A percentile compares a stretch with the other conserved stretches of the same genome.
Conservation (phyloP, 495 filamentous ascomycete species). For the Hyphodiscus hymeniophilus region DNA sequence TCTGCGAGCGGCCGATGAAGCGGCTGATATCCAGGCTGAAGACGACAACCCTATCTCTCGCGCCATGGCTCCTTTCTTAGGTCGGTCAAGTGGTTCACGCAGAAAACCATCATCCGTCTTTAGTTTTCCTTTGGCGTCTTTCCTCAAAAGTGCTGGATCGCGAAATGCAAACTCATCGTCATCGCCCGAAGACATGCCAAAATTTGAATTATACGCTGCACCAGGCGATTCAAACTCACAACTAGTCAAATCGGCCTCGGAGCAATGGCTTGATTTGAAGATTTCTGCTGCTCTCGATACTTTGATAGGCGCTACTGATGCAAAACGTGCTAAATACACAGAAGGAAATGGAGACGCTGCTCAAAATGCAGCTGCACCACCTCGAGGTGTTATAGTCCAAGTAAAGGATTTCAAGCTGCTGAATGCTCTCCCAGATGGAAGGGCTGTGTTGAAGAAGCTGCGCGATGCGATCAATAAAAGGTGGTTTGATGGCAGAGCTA, state of each 20-base stretch:
- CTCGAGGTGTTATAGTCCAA: conserved; percentile 54
- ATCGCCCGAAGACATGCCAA: background rate
- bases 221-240: background rate
- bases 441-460: conserved; percentile 53
- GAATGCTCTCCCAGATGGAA: conserved; percentile 51
- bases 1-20: conserved; percentile 19
- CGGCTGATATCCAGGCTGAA: background rate
- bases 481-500: conserved; percentile 56
- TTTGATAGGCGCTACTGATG: conserved; percentile 15
- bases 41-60: background rate
- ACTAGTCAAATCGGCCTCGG: background rate
- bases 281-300: conserved; percentile 24
- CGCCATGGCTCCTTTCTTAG: background rate
- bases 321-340: conserved; percentile 16
- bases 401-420: conserved; percentile 76
- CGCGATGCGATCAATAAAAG: conserved; percentile 61
- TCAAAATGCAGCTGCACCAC: conserved; percentile 27
- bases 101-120: background rate
- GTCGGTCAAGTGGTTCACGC: background rate
- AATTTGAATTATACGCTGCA: background rate
- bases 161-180: background rate
- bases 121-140: background rate
- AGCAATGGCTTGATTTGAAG: conserved; percentile 30
- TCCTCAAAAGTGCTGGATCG: background rate
- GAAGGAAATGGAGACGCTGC: background rate